phyloP scores from a whole-genome alignment of 2,329 filamentous ascomycete species.

The Stagonosporopsis rhizophila region DNA sequence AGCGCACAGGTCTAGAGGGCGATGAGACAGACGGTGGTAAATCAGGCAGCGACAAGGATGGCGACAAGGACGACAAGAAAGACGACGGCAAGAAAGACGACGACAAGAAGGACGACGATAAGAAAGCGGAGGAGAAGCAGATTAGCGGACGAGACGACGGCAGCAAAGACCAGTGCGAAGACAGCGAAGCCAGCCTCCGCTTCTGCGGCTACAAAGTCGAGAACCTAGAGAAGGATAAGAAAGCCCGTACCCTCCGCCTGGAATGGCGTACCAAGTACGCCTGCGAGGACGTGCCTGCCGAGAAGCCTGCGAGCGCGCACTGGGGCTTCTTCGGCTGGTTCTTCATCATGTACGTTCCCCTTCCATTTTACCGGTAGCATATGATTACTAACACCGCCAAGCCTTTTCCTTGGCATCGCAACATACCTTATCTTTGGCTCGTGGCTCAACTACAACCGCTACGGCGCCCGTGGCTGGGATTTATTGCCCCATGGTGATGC shows the following conservation, averaged over 20 bases:
- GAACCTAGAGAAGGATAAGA: constrained; percentile 57
- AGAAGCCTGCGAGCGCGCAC: constrained; percentile 59
- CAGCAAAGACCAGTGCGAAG: constrained; percentile 47
- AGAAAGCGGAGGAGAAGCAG: constrained; percentile 26
- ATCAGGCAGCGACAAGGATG: constrained; percentile 26
- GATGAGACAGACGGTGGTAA: constrained; percentile 55
- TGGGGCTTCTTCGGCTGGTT: constrained; percentile 99
- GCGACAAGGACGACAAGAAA: too few relatives aligned
- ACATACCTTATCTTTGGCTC: constrained; percentile 96
- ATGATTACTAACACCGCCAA: constrained; percentile 48
- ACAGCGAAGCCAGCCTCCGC: constrained; percentile 64
- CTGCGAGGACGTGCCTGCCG: constrained; percentile 61
- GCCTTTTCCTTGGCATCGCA: constrained; percentile 82
- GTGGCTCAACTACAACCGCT: constrained; percentile 98
- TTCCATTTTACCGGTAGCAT: not conserved
- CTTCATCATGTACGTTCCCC: constrained; percentile 82
- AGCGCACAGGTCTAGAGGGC: constrained; percentile 74
- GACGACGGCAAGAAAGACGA: constrained; percentile 39
- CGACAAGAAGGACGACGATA: constrained; percentile 39
- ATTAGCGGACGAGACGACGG: constrained; percentile 36
- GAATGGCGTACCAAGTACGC: constrained; percentile 90
- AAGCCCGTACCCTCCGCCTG: constrained; percentile 70
- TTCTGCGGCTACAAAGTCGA: constrained; percentile 76
- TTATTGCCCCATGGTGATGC: constrained; percentile 91
- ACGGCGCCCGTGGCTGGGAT: constrained; percentile 94